A percentile compares a stretch with the other conserved stretches of the same genome.
Evolutionary conservation across 2,329 filamentous ascomycete genomes (phyloP).

Genomic region (Penicillium sp.): DNA sequence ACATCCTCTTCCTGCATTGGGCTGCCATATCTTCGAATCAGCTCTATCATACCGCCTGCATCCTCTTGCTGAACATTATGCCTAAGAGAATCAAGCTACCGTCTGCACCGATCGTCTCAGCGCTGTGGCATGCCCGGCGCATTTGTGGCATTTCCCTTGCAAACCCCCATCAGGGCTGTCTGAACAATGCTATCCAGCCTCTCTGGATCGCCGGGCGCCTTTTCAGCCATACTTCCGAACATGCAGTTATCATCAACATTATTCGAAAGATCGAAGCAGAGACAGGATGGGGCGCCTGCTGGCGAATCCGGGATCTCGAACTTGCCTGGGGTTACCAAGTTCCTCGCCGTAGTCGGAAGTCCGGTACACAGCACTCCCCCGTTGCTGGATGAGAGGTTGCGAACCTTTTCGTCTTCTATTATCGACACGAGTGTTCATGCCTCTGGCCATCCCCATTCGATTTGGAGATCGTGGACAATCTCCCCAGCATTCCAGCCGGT

Average conservation of each 20-base stretch:
- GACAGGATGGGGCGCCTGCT: slow-evolving; percentile 58
- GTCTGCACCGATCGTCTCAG: slow-evolving; percentile 36
- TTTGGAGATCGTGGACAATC: slow-evolving; percentile 20
- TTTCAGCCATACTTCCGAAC: slow-evolving; percentile 54
- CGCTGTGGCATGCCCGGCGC: slow-evolving; percentile 58
- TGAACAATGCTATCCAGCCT: slow-evolving; percentile 62
- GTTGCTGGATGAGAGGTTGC: slow-evolving; percentile 2
- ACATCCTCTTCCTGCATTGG: slow-evolving; percentile 57
- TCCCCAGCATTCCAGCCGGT: slow-evolving; percentile 47
- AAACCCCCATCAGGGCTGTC: slow-evolving; percentile 58
- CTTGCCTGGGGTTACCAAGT: slow-evolving; percentile 34
- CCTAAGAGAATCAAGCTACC: slow-evolving; percentile 37
- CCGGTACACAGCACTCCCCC: slow-evolving; percentile 1
- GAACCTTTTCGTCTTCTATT: background rate
- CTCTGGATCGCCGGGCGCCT: slow-evolving; percentile 59
- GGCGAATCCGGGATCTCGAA: slow-evolving; percentile 57
- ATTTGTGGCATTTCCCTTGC: slow-evolving; percentile 60
- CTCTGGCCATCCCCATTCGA: slow-evolving; percentile 29
- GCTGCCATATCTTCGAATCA: slow-evolving; percentile 61
- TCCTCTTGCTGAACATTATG: slow-evolving; percentile 53
- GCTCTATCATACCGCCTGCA: slow-evolving; percentile 59
- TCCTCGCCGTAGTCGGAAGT: slow-evolving; percentile 13
- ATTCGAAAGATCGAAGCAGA: slow-evolving; percentile 55
- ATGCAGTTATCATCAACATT: slow-evolving; percentile 36
- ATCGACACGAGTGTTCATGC: slow-evolving; percentile 7